Percentiles rank a stretch among this genome's conserved stretches.
Evolutionary conservation across 2,329 filamentous ascomycete genomes (phyloP).

Genomic region (Pseudocercospora musae): DNA sequence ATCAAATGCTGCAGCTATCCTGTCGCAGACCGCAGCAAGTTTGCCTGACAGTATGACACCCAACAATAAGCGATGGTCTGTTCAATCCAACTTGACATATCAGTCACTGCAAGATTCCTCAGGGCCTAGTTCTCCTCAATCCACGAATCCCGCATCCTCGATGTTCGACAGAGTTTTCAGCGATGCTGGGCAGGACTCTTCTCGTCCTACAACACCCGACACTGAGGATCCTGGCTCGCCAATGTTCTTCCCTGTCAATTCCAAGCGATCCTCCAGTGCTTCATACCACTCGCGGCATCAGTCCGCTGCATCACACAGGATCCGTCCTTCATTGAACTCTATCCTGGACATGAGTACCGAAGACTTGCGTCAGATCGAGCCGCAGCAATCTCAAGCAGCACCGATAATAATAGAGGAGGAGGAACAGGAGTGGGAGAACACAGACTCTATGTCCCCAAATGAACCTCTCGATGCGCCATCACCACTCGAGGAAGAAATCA

Average conservation of each 20-base stretch:
- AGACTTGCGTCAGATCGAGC: constrained; percentile 25
- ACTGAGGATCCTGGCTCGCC: constrained; percentile 61
- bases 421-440: constrained; percentile 30
- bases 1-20: constrained; percentile 54
- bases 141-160: constrained; percentile 64
- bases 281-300: constrained; percentile 26
- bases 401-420: constrained; percentile 32
- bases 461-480: constrained; percentile 18
- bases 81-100: constrained; percentile 58
- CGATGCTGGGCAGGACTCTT: constrained; percentile 59
- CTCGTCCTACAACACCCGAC: constrained; percentile 75
- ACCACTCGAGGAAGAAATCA: constrained; percentile 28
- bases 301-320: constrained; percentile 18
- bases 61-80: constrained; percentile 59
- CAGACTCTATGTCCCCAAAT: constrained; percentile 14
- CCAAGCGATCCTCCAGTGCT: constrained; percentile 55
- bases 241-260: constrained; percentile 59
- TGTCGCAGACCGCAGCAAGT: constrained; percentile 61
- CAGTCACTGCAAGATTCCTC: constrained; percentile 67
- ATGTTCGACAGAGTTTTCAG: constrained; percentile 73
- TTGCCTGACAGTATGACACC: constrained; percentile 48
- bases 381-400: constrained; percentile 20
- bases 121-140: constrained; percentile 75
- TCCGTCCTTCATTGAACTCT: constrained; percentile 28
- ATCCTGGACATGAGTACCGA: constrained; percentile 34